Evolutionary conservation across 495 filamentous ascomycete species (phyloP).

Genomic region (Daldinia concentrica): DNA sequence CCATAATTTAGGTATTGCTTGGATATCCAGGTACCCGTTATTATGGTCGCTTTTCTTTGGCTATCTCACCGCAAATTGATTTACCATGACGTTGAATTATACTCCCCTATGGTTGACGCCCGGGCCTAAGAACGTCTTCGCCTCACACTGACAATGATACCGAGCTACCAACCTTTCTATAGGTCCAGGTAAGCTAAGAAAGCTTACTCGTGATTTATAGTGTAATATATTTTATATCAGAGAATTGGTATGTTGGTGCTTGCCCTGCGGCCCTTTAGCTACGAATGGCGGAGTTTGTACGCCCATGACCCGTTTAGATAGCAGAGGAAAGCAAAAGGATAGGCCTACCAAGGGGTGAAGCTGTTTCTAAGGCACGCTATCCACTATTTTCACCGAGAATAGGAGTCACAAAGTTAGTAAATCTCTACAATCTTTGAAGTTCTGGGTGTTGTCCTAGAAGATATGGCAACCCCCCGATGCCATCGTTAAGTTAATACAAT

Average conservation of each 20-base stretch:
- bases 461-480: background rate
- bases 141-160: background rate
- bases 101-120: slow-evolving; percentile 13
- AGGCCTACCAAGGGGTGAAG: slow-evolving; percentile 3
- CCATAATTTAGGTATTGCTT: background rate
- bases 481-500: background rate
- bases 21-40: background rate
- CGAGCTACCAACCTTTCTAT: background rate
- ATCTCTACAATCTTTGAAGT: slow-evolving; percentile 8
- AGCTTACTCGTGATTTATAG: background rate
- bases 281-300: background rate
- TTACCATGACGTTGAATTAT: slow-evolving; percentile 2
- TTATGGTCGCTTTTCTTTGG: background rate
- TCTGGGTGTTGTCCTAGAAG: slow-evolving; percentile 5
- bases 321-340: background rate
- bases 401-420: background rate
- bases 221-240: background rate
- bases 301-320: background rate
- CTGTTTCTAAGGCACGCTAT: background rate
- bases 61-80: background rate
- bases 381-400: slow-evolving; percentile 10
- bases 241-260: background rate
- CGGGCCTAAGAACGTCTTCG: background rate
- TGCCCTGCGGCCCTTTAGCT: background rate
- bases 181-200: background rate